Base-by-base conservation (phyloP, 2,329 filamentous ascomycete species). In the Diaporthe velutina region DNA sequence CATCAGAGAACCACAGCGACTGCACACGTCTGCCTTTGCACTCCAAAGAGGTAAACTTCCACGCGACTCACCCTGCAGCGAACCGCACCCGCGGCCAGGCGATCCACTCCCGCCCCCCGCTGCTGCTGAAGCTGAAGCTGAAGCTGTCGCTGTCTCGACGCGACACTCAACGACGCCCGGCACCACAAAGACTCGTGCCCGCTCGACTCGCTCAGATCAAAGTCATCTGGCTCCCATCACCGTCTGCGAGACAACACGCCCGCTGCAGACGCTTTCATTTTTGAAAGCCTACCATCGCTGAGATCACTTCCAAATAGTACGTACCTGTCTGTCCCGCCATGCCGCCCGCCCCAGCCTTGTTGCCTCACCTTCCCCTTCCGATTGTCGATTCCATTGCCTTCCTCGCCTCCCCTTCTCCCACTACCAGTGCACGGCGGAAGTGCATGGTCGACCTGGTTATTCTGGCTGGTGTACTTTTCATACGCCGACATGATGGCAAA, bases 221-320 rank as follows among this genome's bases (percentile, higher is more conserved):
- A 52, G 48, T 19, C 71, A 52, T 48, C 33, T 60, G 71, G 48
- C 58, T 22, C 35, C 54, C 38, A 33, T 68, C 60, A 58, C 30
- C 35, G 50, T 48, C 52, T 74, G 67, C 68, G 60, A 74, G 33
- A 73, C 54, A 73, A 70, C 22, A 73, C 55, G 58, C 38, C 71
- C 54, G 42, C 57, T 52, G 75, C 73, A 73, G 75, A 76, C 70
- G 71, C 74, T 74, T 77, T 75, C 73, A 75, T 54, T 50, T 55
- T 70, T 71, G 57, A 71, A 74, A 74, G 73, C 74, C 64, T 45
- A 55, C 35, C 66, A 76, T 60, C 71, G 76, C 76, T 76, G 73
- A 76, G 76, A 76, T 77, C 77, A 77, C 77, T 78, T 78, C 77
- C 77, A 73, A 73, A 73, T 42, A 38, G 75, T 75, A 73, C 35